These are phyloP conservation scores for Acanthamoeba lenticulata DNA, from an alignment of 208 protist species.

Conservation along the genomic window DNA sequence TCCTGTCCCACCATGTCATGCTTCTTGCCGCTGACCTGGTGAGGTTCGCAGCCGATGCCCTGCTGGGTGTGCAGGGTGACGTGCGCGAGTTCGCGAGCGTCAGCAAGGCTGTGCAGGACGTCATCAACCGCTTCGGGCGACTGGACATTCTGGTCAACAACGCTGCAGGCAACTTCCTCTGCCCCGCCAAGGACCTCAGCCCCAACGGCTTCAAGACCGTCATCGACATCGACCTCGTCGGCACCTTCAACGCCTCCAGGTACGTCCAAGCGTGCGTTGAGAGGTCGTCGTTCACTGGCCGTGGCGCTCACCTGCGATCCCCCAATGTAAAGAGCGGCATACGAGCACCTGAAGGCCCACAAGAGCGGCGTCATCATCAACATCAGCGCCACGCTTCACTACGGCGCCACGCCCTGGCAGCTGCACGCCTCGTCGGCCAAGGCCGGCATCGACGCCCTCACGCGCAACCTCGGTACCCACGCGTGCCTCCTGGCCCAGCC, in stretches of 20 bases:
- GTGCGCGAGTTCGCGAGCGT: conserved; percentile 43
- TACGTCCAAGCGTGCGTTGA: neutral
- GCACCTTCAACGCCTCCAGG: conserved; percentile 73
- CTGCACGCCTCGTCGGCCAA: conserved; percentile 69
- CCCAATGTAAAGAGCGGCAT: conserved; percentile 1
- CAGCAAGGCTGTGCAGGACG: neutral
- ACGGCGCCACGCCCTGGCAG: conserved; percentile 73
- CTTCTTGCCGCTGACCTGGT: neutral
- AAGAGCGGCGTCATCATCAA: conserved; percentile 74
- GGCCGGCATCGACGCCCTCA: conserved; percentile 70
- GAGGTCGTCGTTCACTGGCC: neutral
- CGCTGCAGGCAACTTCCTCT: conserved; percentile 80
- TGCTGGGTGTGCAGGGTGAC: conserved; percentile 42
- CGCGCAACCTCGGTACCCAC: neutral
- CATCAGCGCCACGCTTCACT: conserved; percentile 77
- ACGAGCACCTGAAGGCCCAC: conserved; percentile 61
- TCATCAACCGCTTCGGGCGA: neutral
- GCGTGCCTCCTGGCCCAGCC: neutral
- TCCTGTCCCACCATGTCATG: neutral
- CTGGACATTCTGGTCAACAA: conserved; percentile 75
- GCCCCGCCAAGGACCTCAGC: conserved; percentile 71
- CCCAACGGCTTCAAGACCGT: conserved; percentile 78
- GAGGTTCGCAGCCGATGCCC: neutral
- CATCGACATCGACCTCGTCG: conserved; percentile 74
- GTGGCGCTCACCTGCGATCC: neutral